These are phyloP conservation scores for Trypethelium eluteriae DNA, from an alignment of 495 filamentous ascomycete species.

Conservation along the genomic window DNA sequence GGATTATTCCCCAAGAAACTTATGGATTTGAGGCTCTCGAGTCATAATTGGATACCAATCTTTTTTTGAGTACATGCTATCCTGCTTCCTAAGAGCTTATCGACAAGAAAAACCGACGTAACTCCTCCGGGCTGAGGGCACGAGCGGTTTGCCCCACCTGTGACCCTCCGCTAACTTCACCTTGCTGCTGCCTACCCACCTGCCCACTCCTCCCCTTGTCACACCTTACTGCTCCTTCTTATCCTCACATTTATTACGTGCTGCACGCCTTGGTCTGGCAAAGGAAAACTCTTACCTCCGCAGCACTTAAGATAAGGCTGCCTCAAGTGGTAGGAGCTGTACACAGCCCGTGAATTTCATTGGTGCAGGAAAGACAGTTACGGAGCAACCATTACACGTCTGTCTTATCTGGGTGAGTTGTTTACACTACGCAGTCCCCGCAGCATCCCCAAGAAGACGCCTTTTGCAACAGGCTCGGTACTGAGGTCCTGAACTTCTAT, in stretches of 20 bases:
- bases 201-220: constrained; percentile 1
- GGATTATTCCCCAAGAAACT: not conserved
- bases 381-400: not conserved
- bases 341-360: not conserved
- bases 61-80: not conserved
- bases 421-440: not conserved
- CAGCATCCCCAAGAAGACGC: not conserved
- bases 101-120: not conserved
- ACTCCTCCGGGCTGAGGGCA: not conserved
- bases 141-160: constrained; percentile 3
- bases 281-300: not conserved
- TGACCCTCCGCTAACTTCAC: not conserved
- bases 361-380: not conserved
- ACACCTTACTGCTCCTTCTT: not conserved
- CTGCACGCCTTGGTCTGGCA: not conserved
- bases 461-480: no score
- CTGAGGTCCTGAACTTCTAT: not conserved
- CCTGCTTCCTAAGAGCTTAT: not conserved
- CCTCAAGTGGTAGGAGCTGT: not conserved
- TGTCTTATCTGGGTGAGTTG: not conserved
- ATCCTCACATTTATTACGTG: not conserved
- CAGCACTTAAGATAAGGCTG: not conserved
- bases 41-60: not conserved
- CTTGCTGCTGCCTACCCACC: not conserved
- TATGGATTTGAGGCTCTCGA: not conserved